Conservation (phyloP, 768 basidiomycete genomes). For the Lentinus brumalis region DNA sequence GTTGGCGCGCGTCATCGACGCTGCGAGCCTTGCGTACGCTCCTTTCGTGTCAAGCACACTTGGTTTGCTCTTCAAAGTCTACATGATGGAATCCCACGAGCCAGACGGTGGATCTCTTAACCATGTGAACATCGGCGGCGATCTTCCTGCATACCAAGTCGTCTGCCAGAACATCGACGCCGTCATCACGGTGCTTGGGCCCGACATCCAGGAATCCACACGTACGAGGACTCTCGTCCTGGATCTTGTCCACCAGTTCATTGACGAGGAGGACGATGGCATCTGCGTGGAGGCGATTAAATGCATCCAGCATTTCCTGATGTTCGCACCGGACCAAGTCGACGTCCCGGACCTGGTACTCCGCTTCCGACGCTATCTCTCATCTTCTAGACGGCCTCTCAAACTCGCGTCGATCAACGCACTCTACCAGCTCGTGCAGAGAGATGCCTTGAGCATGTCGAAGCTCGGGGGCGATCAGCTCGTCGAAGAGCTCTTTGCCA, state of each 20-base stretch:
- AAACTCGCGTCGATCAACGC: conserved; percentile 96
- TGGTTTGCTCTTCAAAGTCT: conserved; percentile 88
- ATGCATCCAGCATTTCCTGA: conserved; percentile 94
- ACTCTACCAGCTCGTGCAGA: conserved; percentile 95
- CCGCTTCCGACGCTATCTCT: conserved; percentile 77
- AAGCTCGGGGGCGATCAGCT: conserved; percentile 91
- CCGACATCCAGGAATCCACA: conserved; percentile 89
- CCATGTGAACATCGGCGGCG: conserved; percentile 86
- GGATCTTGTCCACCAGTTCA: conserved; percentile 84
- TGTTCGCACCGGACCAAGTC: conserved; percentile 89
- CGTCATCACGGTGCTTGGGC: conserved; percentile 90
- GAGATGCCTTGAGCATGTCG: conserved; percentile 89
- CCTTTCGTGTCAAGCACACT: conserved; percentile 88
- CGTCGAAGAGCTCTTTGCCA: conserved; percentile 92
- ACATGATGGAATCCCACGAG: conserved; percentile 89
- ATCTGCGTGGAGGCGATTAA: conserved; percentile 93
- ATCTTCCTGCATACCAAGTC: conserved; percentile 89
- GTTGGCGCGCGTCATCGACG: conserved; percentile 82
- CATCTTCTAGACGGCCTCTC: conserved; percentile 78
- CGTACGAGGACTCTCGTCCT: conserved; percentile 80
- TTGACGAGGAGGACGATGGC: conserved; percentile 82
- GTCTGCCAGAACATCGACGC: conserved; percentile 93
- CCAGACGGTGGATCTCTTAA: conserved; percentile 84
- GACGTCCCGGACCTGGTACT: conserved; percentile 79
- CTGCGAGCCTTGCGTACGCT: conserved; percentile 89